A percentile compares a stretch with the other conserved stretches of the same genome.
Evolutionary conservation across 2,329 filamentous ascomycete species (phyloP).

Genomic region (Sporothrix dimorphospora): DNA sequence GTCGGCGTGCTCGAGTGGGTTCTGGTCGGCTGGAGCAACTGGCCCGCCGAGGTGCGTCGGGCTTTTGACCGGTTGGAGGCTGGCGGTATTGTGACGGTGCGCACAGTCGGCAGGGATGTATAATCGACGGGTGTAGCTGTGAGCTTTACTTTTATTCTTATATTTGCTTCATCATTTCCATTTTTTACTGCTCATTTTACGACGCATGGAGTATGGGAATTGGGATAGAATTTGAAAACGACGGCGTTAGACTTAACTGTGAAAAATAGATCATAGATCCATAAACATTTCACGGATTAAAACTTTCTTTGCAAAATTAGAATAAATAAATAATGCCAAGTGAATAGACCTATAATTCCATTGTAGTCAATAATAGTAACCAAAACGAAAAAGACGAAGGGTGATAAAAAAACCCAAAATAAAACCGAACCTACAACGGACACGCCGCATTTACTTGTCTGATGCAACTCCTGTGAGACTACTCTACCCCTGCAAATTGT

Average conservation of each 20-base stretch:
- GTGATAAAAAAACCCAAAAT: too few species aligned
- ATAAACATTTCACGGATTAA: too few species aligned
- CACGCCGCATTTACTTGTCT: background rate
- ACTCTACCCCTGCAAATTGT: background rate
- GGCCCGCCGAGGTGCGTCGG: constrained; percentile 72
- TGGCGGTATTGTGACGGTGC: constrained; percentile 34
- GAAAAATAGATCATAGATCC: too few species aligned
- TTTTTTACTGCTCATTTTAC: background rate
- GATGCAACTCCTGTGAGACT: background rate
- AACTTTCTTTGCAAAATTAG: background rate
- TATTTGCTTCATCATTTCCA: background rate
- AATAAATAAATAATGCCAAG: background rate
- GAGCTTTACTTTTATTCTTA: background rate
- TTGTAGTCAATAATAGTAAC: too few species aligned
- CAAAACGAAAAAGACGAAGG: too few species aligned
- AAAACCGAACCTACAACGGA: too few species aligned
- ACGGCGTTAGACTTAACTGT: background rate
- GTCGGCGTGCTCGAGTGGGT: constrained; percentile 79
- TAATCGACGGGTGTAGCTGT: background rate
- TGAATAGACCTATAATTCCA: background rate
- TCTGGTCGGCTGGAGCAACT: constrained; percentile 76
- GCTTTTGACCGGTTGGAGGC: constrained; percentile 72
- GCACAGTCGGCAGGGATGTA: background rate
- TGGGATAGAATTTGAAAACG: background rate
- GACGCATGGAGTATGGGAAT: background rate